These are phyloP conservation scores for Pezizomycotina sp. DNA, from an alignment of 2,329 filamentous ascomycete species.

Conservation along the genomic window DNA sequence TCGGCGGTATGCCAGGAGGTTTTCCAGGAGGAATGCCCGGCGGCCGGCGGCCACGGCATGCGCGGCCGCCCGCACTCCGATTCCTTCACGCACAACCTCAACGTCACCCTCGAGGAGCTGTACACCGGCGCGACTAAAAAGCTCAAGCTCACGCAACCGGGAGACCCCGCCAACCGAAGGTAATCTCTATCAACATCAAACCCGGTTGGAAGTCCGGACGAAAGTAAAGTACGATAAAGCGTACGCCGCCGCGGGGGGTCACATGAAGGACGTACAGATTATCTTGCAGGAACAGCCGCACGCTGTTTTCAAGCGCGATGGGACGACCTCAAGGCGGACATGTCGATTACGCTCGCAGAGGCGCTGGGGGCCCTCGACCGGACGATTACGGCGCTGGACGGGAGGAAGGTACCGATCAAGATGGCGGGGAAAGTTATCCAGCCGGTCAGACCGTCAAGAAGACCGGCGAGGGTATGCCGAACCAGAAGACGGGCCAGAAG, in stretches of 20 bases:
- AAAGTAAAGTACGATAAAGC: constrained; percentile 96
- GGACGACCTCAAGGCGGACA: constrained; percentile 93
- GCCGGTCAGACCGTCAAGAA: constrained; percentile 15
- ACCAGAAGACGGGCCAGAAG: constrained; percentile 15
- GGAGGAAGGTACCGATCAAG: constrained; percentile 16
- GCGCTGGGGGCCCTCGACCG: constrained; percentile 82
- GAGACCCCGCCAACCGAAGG: constrained; percentile 88
- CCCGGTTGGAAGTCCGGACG: constrained; percentile 83
- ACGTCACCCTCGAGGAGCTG: constrained; percentile 90
- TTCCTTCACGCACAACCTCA: constrained; percentile 80
- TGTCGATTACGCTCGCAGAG: constrained; percentile 87
- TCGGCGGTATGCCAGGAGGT: constrained; percentile 6
- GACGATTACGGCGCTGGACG: constrained; percentile 89
- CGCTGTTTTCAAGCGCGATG: constrained; percentile 80
- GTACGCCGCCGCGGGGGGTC: constrained; percentile 86
- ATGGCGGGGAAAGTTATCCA: constrained; percentile 13
- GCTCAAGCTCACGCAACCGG: constrained; percentile 93
- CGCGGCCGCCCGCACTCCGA: background rate
- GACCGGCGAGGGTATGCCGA: constrained; percentile 17
- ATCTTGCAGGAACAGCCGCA: constrained; percentile 99
- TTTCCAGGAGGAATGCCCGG: too few relatives aligned
- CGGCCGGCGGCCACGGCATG: constrained; percentile 8
- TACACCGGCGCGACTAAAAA: constrained; percentile 63
- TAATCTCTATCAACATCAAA: constrained; percentile 94
- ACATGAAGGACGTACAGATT: constrained; percentile 89